phyloP scores from a whole-genome alignment of 163 green algal genomes.

The Chlamydomonas reinhardtii region DNA sequence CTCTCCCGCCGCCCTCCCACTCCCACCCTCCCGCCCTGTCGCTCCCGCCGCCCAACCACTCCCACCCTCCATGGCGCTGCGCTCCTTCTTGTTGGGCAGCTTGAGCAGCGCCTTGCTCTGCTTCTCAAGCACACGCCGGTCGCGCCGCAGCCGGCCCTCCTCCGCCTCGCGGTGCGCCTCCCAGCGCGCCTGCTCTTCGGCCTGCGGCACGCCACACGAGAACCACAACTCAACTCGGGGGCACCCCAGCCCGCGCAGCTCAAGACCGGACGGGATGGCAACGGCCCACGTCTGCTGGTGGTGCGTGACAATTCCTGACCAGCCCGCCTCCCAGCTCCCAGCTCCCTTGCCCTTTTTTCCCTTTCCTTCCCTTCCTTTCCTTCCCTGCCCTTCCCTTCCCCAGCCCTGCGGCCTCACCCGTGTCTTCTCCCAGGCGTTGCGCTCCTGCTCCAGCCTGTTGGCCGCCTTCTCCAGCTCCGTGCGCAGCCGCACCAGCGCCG shows the following conservation, averaged over 20 bases:
- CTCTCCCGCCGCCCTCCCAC: too few relatives aligned
- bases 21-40: too few relatives aligned
- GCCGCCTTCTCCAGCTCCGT: slow-evolving; percentile 69
- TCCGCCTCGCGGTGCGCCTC: slow-evolving; percentile 65
- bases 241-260: too few relatives aligned
- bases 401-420: slow-evolving; percentile 43
- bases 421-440: slow-evolving; percentile 60
- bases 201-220: slow-evolving; percentile 44
- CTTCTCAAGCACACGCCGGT: slow-evolving; percentile 77
- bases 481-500: slow-evolving; percentile 56
- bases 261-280: too few relatives aligned
- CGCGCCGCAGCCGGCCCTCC: slow-evolving; percentile 56
- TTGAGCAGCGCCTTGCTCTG: slow-evolving; percentile 74
- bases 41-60: too few relatives aligned
- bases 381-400: background rate
- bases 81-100: slow-evolving; percentile 83
- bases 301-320: too few relatives aligned
- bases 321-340: too few relatives aligned
- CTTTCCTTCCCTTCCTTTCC: too few relatives aligned
- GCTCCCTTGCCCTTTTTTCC: too few relatives aligned
- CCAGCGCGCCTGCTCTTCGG: slow-evolving; percentile 54
- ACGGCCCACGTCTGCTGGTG: too few relatives aligned
- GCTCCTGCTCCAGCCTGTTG: slow-evolving; percentile 66
- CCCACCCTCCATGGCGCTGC: slow-evolving; percentile 66
- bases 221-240: too few relatives aligned